Evolutionary conservation across 1,139 yeast species (phyloP), one percentile per base, ranked within the genome.

Genomic region (Pichia sp.): DNA sequence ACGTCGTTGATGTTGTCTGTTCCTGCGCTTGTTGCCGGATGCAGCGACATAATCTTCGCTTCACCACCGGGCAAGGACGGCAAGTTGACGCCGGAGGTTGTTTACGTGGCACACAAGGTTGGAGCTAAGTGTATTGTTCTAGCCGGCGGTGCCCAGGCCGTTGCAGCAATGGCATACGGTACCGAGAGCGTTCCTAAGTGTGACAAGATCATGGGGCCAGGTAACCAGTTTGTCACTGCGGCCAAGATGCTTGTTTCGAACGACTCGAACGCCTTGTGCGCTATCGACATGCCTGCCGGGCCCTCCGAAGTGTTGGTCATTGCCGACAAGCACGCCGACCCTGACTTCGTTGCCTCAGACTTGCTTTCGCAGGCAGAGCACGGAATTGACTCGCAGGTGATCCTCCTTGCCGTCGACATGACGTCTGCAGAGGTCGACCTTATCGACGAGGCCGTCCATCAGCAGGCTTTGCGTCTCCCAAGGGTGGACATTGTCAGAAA

Each of bases 111-210:
- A 24, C 92, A 90, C 73, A 91, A 90, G 71, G 84, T 93, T 58
- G 97, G 97, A 53, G 98, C 98, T 48, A 79, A 83, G 61, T 81
- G 85, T 63, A 91, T 93, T 66, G 88, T 93, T 5, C 77, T 95
- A 68, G 99, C 99, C 1, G 99, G 99, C 64, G 99, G 99, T 66
- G 99, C 99, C 4, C 99, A 93, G 75, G 99, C 99, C 3, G 89
- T 93, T 54, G 96, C 98, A 46, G 96, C 99, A 3, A 81, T 93
- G 95, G 99, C 99, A 1, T 93, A 93, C 69, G 99, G 99, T 68
- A 95, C 99, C 8, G 90, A 89, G 64, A 75, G 87, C 43, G 87
- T 93, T 49, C 87, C 95, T 56, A 93, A 95, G 73, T 95, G 95
- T 69, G 97, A 93, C 73, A 93, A 93, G 78, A 92, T 93, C 59